A percentile compares a stretch with the other conserved stretches of the same genome.
These are phyloP conservation scores for Colletotrichum orchidophilum DNA, from an alignment of 2,329 filamentous ascomycete genomes.

Conservation along the genomic window DNA sequence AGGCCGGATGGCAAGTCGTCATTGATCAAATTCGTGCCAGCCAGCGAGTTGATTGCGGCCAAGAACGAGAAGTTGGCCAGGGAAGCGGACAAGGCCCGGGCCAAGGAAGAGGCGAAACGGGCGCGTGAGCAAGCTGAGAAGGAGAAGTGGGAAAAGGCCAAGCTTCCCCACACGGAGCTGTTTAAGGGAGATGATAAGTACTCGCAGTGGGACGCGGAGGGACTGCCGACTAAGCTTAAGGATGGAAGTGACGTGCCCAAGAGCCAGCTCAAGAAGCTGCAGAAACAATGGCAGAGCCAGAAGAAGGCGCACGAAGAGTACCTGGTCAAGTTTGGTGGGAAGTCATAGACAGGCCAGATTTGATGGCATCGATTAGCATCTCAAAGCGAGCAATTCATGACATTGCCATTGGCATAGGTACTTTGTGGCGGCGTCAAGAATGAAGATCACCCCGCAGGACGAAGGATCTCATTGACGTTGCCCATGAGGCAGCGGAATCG, in stretches of 20 bases:
- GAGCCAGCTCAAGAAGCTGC: conserved; percentile 80
- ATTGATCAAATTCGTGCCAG: conserved; percentile 74
- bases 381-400: not conserved
- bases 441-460: not conserved
- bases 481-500: not conserved
- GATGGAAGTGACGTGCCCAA: conserved; percentile 85
- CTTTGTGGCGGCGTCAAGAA: too few relatives aligned
- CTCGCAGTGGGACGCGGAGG: conserved; percentile 83
- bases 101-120: conserved; percentile 64
- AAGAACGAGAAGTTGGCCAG: conserved; percentile 68
- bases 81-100: conserved; percentile 67
- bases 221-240: conserved; percentile 79
- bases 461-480: too few relatives aligned
- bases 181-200: conserved; percentile 69
- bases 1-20: conserved; percentile 73
- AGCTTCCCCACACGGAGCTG: conserved; percentile 63
- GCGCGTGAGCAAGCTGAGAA: conserved; percentile 60
- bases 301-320: conserved; percentile 83
- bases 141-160: conserved; percentile 67
- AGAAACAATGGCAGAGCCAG: conserved; percentile 90
- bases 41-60: conserved; percentile 64
- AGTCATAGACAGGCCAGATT: conserved; percentile 14
- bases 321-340: conserved; percentile 29
- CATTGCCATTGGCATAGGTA: not conserved
- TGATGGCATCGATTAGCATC: not conserved